phyloP scores from a whole-genome alignment of 345 rosid species.

The Mangifera indica region DNA sequence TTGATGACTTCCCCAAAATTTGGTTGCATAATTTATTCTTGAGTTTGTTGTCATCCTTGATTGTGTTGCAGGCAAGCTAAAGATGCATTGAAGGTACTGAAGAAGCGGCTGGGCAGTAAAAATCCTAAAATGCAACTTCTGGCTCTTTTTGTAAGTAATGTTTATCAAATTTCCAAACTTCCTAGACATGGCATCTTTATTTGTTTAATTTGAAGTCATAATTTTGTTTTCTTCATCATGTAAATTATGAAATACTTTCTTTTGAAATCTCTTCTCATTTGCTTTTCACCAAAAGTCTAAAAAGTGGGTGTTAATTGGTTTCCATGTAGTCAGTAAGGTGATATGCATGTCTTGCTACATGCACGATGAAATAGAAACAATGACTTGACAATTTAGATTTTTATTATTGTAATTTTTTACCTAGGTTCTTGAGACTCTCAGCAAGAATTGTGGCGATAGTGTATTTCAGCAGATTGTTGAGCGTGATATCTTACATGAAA shows the following conservation, averaged over 20 bases:
- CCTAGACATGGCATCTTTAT: background rate
- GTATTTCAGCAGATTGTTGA: slow-evolving; percentile 83
- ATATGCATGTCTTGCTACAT: background rate
- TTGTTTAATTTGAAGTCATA: background rate
- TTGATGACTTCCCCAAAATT: slow-evolving; percentile 4
- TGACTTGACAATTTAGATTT: background rate
- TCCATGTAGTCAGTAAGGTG: background rate
- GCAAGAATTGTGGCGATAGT: slow-evolving; percentile 90
- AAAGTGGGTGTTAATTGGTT: background rate
- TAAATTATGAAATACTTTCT: background rate
- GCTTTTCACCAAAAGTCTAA: background rate
- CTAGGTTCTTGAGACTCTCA: slow-evolving; percentile 87
- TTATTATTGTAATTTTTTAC: slow-evolving; percentile 20
- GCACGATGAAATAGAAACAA: background rate
- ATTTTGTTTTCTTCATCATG: background rate
- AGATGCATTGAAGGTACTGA: slow-evolving; percentile 88
- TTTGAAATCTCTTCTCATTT: background rate
- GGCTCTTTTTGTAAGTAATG: slow-evolving; percentile 75
- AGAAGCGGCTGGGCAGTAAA: slow-evolving; percentile 88
- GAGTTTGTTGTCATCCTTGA: slow-evolving; percentile 15
- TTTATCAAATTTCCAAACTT: slow-evolving; percentile 4
- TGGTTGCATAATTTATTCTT: background rate
- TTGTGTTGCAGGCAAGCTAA: slow-evolving; percentile 69
- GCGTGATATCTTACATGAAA: slow-evolving; percentile 87
- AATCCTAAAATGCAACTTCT: slow-evolving; percentile 86